Conservation (phyloP, 495 filamentous ascomycete species). For the Aspergillus avenaceus region DNA sequence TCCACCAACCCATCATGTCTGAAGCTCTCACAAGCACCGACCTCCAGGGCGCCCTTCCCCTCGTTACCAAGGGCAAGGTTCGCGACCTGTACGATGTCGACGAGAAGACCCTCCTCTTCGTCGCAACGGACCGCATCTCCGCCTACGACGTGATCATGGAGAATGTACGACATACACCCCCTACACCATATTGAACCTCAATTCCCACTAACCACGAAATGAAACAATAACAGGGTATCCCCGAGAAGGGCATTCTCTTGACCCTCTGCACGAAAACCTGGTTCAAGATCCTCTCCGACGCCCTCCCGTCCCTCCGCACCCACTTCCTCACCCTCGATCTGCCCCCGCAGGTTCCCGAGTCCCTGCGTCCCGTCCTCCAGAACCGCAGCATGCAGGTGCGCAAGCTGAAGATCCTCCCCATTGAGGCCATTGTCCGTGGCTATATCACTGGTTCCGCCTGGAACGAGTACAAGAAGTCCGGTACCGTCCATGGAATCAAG, state of each 20-base stretch:
- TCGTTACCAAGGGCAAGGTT: conserved; percentile 70
- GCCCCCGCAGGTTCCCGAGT: conserved; percentile 49
- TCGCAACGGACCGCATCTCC: conserved; percentile 88
- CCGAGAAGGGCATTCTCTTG: conserved; percentile 77
- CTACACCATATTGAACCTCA: not conserved
- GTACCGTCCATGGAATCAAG: conserved; percentile 77
- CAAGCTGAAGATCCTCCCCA: conserved; percentile 72
- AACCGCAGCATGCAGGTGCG: conserved; percentile 80
- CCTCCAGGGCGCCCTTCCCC: conserved; percentile 49
- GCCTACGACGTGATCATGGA: conserved; percentile 90
- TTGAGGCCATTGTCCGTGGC: conserved; percentile 88
- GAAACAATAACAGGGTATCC: conserved; percentile 57
- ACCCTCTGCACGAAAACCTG: conserved; percentile 81
- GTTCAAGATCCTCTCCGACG: conserved; percentile 68
- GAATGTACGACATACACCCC: conserved; percentile 51
- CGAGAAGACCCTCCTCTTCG: conserved; percentile 74
- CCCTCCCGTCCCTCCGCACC: conserved; percentile 63
- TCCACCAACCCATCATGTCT: conserved; percentile 34
- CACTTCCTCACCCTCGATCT: conserved; percentile 73
- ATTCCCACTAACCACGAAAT: not conserved
- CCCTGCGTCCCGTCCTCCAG: conserved; percentile 51
- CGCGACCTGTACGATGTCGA: conserved; percentile 77
- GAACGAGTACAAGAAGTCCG: conserved; percentile 68
- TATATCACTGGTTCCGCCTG: conserved; percentile 94
- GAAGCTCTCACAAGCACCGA: conserved; percentile 48